These are phyloP conservation scores for Puccinia sorghi DNA, from an alignment of 1,284 basidiomycete species.

Conservation along the genomic window DNA sequence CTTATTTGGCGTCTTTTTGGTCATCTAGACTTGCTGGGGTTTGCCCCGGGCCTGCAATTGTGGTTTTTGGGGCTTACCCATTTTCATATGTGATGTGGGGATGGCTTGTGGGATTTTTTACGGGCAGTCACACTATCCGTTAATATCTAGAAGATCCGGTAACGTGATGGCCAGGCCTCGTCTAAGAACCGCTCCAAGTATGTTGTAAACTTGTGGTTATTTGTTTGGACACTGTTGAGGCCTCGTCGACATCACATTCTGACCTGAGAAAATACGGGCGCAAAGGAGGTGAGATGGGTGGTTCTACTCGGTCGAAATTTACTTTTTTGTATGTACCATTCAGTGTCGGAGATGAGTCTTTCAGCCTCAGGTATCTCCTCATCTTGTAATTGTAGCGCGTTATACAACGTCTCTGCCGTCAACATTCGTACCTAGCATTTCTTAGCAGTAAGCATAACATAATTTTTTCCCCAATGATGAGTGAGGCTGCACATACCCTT, in stretches of 20 bases:
- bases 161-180: not conserved
- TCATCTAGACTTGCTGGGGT: slow-evolving; percentile 25
- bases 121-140: not conserved
- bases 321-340: slow-evolving; percentile 16
- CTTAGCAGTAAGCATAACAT: not conserved
- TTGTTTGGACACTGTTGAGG: not conserved
- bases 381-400: slow-evolving; percentile 34
- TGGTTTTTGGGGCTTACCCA: slow-evolving; percentile 36
- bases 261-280: not conserved
- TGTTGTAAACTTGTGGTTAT: not conserved
- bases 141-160: not conserved
- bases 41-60: slow-evolving; percentile 37
- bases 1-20: not conserved
- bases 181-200: not conserved
- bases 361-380: slow-evolving; percentile 34
- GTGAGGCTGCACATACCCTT: slow-evolving; percentile 13
- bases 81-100: slow-evolving; percentile 32
- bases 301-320: not conserved
- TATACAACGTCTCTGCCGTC: slow-evolving; percentile 40
- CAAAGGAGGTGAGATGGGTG: not conserved
- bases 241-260: not conserved
- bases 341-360: slow-evolving; percentile 26
- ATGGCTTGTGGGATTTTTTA: slow-evolving; percentile 28
- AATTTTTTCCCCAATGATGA: not conserved
- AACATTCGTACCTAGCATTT: slow-evolving; percentile 25